Evolutionary conservation across 2,329 filamentous ascomycete genomes (phyloP).

Genomic region (Venturia oleaginea): DNA sequence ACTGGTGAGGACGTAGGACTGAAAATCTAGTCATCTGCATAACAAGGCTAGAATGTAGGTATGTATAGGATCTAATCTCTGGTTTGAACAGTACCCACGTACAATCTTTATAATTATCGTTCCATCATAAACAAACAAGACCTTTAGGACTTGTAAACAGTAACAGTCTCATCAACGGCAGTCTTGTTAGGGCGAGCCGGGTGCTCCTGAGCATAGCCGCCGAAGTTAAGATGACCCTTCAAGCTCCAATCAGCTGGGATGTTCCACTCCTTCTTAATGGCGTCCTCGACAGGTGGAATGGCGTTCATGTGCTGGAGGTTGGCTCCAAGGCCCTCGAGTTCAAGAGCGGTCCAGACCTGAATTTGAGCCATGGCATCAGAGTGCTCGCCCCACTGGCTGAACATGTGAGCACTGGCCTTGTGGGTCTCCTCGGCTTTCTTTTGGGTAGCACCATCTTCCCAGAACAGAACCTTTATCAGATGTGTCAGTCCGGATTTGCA

Average conservation of each 20-base stretch:
- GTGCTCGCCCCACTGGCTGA: conserved; percentile 14
- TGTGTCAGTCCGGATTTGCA: background rate
- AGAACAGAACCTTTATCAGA: conserved; percentile 13
- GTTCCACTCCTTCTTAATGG: conserved; percentile 6
- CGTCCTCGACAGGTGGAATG: conserved; percentile 16
- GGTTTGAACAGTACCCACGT: background rate
- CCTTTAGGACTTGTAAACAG: conserved; percentile 9
- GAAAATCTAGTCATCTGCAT: no score
- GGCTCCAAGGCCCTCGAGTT: conserved; percentile 23
- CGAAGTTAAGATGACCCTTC: conserved; percentile 10
- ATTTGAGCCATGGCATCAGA: conserved; percentile 20
- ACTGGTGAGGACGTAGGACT: no score
- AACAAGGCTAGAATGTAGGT: no score
- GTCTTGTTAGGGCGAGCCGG: conserved; percentile 11
- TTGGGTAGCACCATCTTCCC: conserved; percentile 12
- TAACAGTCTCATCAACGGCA: conserved; percentile 1
- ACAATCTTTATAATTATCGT: background rate
- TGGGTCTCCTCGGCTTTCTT: conserved; percentile 12
- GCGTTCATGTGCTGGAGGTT: conserved; percentile 24
- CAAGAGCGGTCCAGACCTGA: conserved; percentile 21
- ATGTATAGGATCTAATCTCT: background rate
- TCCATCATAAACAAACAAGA: background rate
- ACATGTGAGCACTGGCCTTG: conserved; percentile 15
- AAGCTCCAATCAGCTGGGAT: conserved; percentile 8
- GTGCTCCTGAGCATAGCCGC: background rate